Base-by-base conservation (phyloP, 2,329 filamentous ascomycete genomes). In the Aspergillus aculeatus region DNA sequence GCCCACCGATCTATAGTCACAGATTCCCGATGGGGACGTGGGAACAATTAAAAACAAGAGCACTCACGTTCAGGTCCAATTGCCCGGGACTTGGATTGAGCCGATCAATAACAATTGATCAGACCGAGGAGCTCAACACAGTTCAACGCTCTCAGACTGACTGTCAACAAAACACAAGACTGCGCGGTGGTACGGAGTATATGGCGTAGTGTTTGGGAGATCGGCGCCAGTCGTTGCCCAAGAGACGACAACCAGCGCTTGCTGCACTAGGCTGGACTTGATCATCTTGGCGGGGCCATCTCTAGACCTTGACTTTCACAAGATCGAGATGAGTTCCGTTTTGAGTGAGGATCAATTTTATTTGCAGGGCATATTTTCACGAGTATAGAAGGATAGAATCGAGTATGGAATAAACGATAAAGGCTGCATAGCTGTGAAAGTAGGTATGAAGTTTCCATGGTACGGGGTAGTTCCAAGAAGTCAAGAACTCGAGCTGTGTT, bases 171-270 rank as follows among this genome's bases (percentile, higher is more conserved):
- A 58, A 59, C 47, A 59, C 26, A 29, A 44, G 29, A 24, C 48
- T 38, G 52, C 49, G 48, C 54, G 31, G 55, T 47, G 32, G 11
- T 35, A 35, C 11, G 11, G 11, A 35, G 52, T 57, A 54, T 19
- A 47, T 29, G 14, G 19, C 49, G 53, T 47, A 16, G 47, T 63
- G 61, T 61, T 44, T 61, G 60, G 50, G 48, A 50, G 56, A 52
- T 57, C 56, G 47, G 53, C 53, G 26, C 51, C 24, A 32, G 24
- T 57, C 64, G 64, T 66, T 66, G 64, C 64, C 64, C 61, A 62
- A 65, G 64, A 32, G 64, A 35, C 32, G 32, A 66, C 63, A 53
- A 48, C 51, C 52, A 49, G 55, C 61, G 35, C 63, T 9, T 64
- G 58, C 60, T 50, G 57, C 59, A 58, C 56, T 64, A 61, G 57